Base-by-base conservation (phyloP, 129 eudicot genomes). In the Kitagawia praeruptora region DNA sequence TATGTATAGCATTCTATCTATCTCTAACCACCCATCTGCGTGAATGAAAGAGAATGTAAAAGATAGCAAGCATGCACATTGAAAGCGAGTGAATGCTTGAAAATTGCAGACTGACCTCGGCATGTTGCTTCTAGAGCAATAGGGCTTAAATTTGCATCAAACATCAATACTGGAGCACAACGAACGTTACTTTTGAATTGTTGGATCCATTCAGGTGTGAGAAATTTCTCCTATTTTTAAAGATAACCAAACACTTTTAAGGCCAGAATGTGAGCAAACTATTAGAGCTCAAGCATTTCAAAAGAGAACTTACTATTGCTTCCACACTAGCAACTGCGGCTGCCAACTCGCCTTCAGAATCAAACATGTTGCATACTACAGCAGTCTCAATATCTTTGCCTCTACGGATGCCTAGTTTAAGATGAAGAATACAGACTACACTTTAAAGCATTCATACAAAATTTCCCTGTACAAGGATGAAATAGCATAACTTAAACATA, bases 251-350 rank as follows among this genome's bases (percentile, higher is more conserved):
- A 66, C 40, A 79, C 67, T 77, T 25, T 27, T 23, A 58, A 46
- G 51, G 58, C 77, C 27, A 58, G 41, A 44, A 40, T 78, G 25
- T 25, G 25, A 41, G 47, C 40, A 64, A 18, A 9, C 42, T 38
- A 51, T 56, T 63, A 45, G 38, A 41, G 49, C 13, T 16, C 13
- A 23, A 19, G 78, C 47, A 54, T 64, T 11, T n/a, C 14, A n/a
- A 44, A 54, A 73, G 25, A 44, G 16, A 66, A 89, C 97, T 81
- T 82, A 96, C 99, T 70, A 96, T 78, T 46, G 95, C 79, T 79
- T 90, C 91, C 48, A 92, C 99, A 77, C 93, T 90, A 58, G 99
- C 99, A 84, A 96, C 99, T 81, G 82, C 99, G 71, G 97, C 97
- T 34, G 92, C 90, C 79, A 91, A 27, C 77, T 96, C 99, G 73